A percentile compares a stretch with the other conserved stretches of the same genome.
Conservation (phyloP, 257 asterid species). For the Handroanthus guayacan region DNA sequence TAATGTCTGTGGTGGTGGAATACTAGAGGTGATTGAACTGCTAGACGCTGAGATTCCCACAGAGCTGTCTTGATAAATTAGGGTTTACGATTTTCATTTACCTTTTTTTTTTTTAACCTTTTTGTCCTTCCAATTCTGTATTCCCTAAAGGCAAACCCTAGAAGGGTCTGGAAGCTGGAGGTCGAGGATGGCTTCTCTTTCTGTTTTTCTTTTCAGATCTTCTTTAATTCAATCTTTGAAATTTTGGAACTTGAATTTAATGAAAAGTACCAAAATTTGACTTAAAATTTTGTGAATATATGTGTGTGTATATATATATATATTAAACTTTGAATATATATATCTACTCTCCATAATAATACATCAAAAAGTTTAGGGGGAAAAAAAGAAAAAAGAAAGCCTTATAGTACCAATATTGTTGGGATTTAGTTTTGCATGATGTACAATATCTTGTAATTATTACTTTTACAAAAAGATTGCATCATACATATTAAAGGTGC, state of each 20-base stretch:
- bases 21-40: background rate
- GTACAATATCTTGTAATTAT: background rate
- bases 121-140: background rate
- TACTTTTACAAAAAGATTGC: background rate
- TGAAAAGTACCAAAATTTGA: background rate
- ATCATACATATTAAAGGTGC: background rate
- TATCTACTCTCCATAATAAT: too few relatives aligned
- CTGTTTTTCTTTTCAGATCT: background rate
- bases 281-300: too few relatives aligned
- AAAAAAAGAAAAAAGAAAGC: too few relatives aligned
- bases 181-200: background rate
- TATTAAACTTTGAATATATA: too few relatives aligned
- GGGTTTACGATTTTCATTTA: slow-evolving; percentile 13
- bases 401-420: too few relatives aligned
- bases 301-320: too few relatives aligned
- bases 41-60: background rate
- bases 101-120: background rate
- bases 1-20: background rate
- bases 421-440: background rate
- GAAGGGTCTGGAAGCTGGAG: background rate
- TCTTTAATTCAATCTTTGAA: background rate
- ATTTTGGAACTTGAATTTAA: background rate
- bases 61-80: slow-evolving; percentile 19
- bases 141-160: background rate
- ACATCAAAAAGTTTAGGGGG: too few relatives aligned